phyloP scores from a whole-genome alignment of 2,329 filamentous ascomycete species.

The Xylariales sp. region DNA sequence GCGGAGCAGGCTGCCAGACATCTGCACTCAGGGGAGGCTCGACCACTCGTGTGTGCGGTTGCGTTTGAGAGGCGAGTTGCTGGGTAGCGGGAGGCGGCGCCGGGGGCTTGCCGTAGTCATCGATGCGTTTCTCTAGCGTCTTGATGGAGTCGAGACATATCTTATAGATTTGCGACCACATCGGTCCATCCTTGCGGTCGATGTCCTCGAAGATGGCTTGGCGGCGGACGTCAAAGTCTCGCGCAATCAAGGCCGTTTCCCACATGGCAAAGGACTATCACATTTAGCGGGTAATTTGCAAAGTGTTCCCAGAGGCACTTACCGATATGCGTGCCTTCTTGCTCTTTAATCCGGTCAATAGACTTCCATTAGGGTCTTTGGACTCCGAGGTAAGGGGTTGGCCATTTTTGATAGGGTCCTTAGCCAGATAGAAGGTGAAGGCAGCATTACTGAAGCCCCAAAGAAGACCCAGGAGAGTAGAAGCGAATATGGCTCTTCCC shows the following conservation, averaged over 20 bases:
- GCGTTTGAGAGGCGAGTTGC: constrained; percentile 12
- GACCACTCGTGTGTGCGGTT: constrained; percentile 30
- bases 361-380: constrained; percentile 86
- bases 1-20: constrained; percentile 37
- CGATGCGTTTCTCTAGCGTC: constrained; percentile 62
- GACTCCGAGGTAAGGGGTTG: constrained; percentile 78
- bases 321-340: constrained; percentile 75
- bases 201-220: constrained; percentile 83
- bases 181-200: constrained; percentile 71
- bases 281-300: background rate
- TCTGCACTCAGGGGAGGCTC: constrained; percentile 39
- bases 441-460: constrained; percentile 75
- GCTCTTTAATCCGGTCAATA: constrained; percentile 76
- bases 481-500: constrained; percentile 54
- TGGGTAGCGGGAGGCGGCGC: constrained; percentile 27
- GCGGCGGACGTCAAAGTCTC: constrained; percentile 66
- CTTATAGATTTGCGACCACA: constrained; percentile 74
- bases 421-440: constrained; percentile 76
- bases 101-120: constrained; percentile 49
- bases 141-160: constrained; percentile 67
- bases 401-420: constrained; percentile 78
- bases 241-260: constrained; percentile 79
- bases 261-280: constrained; percentile 76
- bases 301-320: too few relatives aligned
- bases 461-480: constrained; percentile 62